Evolutionary conservation across 257 asterid genomes (phyloP).

Genomic region (Ophiorrhiza pumila): DNA sequence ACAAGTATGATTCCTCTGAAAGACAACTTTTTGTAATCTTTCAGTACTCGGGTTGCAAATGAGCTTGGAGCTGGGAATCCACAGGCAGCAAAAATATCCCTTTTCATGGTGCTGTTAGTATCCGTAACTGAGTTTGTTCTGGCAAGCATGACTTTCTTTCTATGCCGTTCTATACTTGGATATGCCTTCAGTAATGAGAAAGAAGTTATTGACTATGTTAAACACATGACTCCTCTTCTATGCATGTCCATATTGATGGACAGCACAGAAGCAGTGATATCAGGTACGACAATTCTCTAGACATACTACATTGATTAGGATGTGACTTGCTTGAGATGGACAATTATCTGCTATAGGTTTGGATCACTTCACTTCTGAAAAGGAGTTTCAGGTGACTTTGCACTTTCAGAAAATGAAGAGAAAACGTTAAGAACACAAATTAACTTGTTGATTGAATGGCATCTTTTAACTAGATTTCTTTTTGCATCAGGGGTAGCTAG

Average conservation of each 20-base stretch:
- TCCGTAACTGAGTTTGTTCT: slow-evolving; percentile 43
- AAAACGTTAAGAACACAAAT: too few relatives aligned
- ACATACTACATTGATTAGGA: not conserved
- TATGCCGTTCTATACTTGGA: slow-evolving; percentile 46
- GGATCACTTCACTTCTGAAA: too few relatives aligned
- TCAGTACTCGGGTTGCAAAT: slow-evolving; percentile 66
- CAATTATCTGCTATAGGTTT: too few relatives aligned
- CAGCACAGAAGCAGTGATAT: slow-evolving; percentile 55
- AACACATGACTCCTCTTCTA: slow-evolving; percentile 60
- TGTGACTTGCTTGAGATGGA: too few relatives aligned
- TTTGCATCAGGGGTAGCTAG: slow-evolving; percentile 59
- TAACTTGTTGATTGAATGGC: not conserved
- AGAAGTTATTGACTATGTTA: slow-evolving; percentile 51
- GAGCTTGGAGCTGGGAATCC: slow-evolving; percentile 79
- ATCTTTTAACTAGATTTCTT: not conserved
- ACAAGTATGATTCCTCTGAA: not conserved
- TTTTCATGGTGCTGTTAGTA: slow-evolving; percentile 39
- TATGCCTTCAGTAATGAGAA: slow-evolving; percentile 53
- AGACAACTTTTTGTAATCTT: not conserved
- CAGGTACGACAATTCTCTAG: slow-evolving; percentile 32
- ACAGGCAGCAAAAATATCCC: slow-evolving; percentile 43
- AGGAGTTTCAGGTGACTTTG: too few relatives aligned
- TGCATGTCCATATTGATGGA: slow-evolving; percentile 53
- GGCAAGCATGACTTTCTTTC: slow-evolving; percentile 36
- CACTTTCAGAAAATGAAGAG: too few relatives aligned